Conservation (phyloP, 192 early-diverging fungal species). For the Kickxella alabastrina region DNA sequence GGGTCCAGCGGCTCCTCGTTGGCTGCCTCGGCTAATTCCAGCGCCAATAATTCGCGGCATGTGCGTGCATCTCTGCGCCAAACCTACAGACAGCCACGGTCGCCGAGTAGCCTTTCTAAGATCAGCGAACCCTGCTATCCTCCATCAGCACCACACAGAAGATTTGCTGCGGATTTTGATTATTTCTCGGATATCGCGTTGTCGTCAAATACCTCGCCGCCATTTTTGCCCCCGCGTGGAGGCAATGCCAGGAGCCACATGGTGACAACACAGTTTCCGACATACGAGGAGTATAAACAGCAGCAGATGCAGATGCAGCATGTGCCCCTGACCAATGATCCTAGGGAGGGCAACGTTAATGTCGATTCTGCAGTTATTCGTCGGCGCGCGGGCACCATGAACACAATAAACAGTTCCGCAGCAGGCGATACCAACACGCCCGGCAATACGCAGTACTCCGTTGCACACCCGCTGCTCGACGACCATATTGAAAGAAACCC, state of each 20-base stretch:
- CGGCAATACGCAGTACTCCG: no score
- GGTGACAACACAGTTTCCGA: constrained; percentile 15
- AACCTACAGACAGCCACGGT: constrained; percentile 16
- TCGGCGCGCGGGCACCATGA: no score
- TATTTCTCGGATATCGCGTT: constrained; percentile 45
- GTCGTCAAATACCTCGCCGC: constrained; percentile 19
- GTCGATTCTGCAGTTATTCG: no score
- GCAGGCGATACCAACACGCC: no score
- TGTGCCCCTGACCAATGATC: no score
- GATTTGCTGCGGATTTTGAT: constrained; percentile 28
- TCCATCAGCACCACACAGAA: constrained; percentile 29
- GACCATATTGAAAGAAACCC: no score
- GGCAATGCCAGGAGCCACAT: constrained; percentile 2
- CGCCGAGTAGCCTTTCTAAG: constrained; percentile 42
- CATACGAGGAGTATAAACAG: constrained; percentile 39
- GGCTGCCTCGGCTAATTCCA: constrained; percentile 22
- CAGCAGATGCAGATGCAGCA: constrained; percentile 5
- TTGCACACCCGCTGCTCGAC: no score
- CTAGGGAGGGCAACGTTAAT: no score
- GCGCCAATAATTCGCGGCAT: constrained; percentile 1
- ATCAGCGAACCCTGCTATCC: constrained; percentile 49
- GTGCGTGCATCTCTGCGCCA: neutral
- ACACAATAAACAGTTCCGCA: no score
- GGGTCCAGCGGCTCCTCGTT: constrained; percentile 22
- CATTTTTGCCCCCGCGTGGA: neutral